phyloP scores from a whole-genome alignment of 805 yeast genomes.

The Maudiozyma pseudohumilis region DNA sequence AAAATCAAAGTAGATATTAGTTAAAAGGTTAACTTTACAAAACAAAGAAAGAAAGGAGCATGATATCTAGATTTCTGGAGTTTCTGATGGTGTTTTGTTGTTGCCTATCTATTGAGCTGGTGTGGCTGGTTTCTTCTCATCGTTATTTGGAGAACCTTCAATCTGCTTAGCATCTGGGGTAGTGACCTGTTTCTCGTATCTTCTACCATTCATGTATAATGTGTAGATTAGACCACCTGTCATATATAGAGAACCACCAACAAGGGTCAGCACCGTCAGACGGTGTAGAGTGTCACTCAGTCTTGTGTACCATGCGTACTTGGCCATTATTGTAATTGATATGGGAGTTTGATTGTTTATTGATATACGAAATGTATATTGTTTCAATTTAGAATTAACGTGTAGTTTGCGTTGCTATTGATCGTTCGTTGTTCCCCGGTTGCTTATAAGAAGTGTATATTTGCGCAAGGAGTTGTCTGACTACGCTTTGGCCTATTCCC shows the following conservation, averaged over 20 bases:
- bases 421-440: not conserved
- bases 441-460: not conserved
- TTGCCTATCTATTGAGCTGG: not conserved
- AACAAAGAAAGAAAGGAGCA: not conserved
- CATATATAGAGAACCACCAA: conserved; percentile 48
- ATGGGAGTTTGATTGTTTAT: not conserved
- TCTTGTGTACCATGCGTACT: conserved; percentile 67
- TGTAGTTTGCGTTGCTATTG: too few species aligned
- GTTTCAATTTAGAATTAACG: not conserved
- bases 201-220: conserved; percentile 42
- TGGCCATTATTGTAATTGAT: conserved; percentile 34
- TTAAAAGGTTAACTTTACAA: not conserved
- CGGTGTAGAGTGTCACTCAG: conserved; percentile 66
- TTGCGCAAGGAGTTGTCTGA: conserved; percentile 2
- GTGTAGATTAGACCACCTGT: conserved; percentile 43
- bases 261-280: conserved; percentile 54
- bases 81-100: not conserved
- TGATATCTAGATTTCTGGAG: not conserved
- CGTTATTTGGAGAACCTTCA: not conserved
- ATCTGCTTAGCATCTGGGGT: not conserved
- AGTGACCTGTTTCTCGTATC: conserved; percentile 35
- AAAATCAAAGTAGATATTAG: not conserved
- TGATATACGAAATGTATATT: not conserved
- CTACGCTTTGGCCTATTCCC: too few species aligned
- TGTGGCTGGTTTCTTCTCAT: not conserved